Evolutionary conservation across 2,329 filamentous ascomycete species (phyloP), one percentile per base, ranked within the genome.

Genomic region (Exophiala alcalophila): DNA sequence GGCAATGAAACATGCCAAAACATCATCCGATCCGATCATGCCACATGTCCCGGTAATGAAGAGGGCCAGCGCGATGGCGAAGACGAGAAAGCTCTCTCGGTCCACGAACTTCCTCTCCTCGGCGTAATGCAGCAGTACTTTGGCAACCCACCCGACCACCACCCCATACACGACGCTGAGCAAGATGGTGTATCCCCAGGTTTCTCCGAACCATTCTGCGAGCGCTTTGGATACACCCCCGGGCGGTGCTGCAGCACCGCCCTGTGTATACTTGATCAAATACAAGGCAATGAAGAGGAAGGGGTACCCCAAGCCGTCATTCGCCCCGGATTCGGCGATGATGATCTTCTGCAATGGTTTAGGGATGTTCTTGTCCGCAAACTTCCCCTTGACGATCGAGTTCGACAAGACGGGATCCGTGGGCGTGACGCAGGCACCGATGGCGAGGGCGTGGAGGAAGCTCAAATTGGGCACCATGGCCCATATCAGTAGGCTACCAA

Each of bases 381-480:
- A 96, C 57, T 86, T 90, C 21, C 89, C 89, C 68, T 95, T 95
- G 31, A 95, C 87, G 44, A 95, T 94, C 2, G 85, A 85, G 52
- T 92, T 91, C 11, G 85, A 91, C 25, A 95, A 65, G 1, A 95
- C 81, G 0, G 90, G 90, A 57, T 96, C 90, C 0, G 90, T 95
- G 0, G 89, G 90, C 2, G 90, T 92, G n/a, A 96, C 81, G 58
- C 89, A 94, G 1, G 89, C 85, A 1, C 81, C 89, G 8, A 94
- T 72, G 11, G 82, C 84, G 8, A 95, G 72, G 0, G 90, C 85
- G 53, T 92, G 84, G 2, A 95, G 71, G 52, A 92, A 86, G 20
- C 71, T 71, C 11, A 91, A 69, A 35, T 80, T 68, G 0, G 86
- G 86, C 2, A 90, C 79, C 49, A 95, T 65, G 0, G 65, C 84